Evolutionary conservation across 768 basidiomycete species (phyloP), one percentile per base, ranked within the genome.

Genomic region (Suillus cothurnatus): DNA sequence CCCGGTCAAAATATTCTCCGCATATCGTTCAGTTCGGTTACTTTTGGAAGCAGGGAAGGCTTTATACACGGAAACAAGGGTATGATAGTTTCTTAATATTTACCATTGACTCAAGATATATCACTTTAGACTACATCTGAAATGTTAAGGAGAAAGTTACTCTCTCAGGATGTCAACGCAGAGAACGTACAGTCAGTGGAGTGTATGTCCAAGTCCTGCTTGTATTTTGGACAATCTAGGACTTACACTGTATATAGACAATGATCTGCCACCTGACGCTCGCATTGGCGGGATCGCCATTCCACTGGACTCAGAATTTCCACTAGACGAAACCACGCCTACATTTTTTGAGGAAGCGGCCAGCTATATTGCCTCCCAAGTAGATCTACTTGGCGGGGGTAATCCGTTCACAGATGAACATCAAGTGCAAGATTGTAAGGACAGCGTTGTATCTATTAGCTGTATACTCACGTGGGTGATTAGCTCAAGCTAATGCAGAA

Each of bases 91-190:
- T 17, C 23, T 17, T 15, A 32, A n/a, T 58, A 9, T 23, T 50
- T 26, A 14, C 1, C 21, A 19, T 23, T 9, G 17, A 32, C 28
- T n/a, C 15, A 14, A 8, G 57, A 41, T 36, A 36, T 17, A n/a
- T 14, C 7, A 3, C 21, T 45, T 21, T 55, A 67, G 69, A 64
- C 34, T 17, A 53, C 3, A 43, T 71, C 69, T 0, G 70, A 70
- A 3, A 58, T 45, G n/a, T 19, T 70, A 9, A 15, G 41, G 2
- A 62, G 69, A 45, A 8, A 6, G 6, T 49, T 65, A 1, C 39
- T 71, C 4, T 68, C 63, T 3, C 31, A 32, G 31, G 31, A 4
- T 1, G 57, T 73, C 17, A 47, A 69, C 23, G 28, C 12, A 12
- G 3, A 57, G 11, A 49, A 64, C 14, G 28, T 72, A 12, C 63